phyloP scores from a whole-genome alignment of 2,329 filamentous ascomycete genomes.

The Nannizzia gypsea region DNA sequence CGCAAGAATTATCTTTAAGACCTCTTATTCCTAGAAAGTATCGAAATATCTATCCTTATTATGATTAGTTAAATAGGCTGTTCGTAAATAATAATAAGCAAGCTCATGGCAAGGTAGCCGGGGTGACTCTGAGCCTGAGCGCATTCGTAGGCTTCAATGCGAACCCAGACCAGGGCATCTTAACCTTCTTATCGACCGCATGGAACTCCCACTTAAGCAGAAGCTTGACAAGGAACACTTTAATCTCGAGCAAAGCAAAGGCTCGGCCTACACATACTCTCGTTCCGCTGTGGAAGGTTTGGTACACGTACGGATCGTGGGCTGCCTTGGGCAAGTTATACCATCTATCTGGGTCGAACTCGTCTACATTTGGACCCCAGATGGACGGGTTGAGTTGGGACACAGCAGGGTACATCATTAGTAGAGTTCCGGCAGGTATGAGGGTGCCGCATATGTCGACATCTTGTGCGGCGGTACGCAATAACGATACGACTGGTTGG shows the following conservation, averaged over 20 bases:
- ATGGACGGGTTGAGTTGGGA: conserved; percentile 1
- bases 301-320: conserved; percentile 3
- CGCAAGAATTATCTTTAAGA: not conserved
- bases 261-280: conserved; percentile 1
- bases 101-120: not conserved
- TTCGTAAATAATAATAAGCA: not conserved
- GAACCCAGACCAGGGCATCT: not conserved
- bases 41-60: not conserved
- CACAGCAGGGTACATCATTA: conserved; percentile 2
- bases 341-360: conserved; percentile 6
- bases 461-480: not conserved
- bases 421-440: not conserved
- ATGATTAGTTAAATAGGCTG: not conserved
- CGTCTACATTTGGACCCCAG: not conserved
- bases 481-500: not conserved
- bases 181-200: not conserved
- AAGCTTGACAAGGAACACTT: conserved; percentile 2
- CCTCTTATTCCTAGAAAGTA: not conserved
- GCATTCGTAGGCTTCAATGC: conserved; percentile 4
- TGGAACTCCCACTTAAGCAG: conserved; percentile 1
- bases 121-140: not conserved
- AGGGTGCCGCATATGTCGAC: conserved; percentile 4
- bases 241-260: conserved; percentile 7
- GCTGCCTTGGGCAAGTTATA: conserved; percentile 1
- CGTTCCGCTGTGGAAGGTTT: conserved; percentile 5